These are phyloP conservation scores for Beauveria caledonica DNA, from an alignment of 2,329 filamentous ascomycete species.

Conservation along the genomic window DNA sequence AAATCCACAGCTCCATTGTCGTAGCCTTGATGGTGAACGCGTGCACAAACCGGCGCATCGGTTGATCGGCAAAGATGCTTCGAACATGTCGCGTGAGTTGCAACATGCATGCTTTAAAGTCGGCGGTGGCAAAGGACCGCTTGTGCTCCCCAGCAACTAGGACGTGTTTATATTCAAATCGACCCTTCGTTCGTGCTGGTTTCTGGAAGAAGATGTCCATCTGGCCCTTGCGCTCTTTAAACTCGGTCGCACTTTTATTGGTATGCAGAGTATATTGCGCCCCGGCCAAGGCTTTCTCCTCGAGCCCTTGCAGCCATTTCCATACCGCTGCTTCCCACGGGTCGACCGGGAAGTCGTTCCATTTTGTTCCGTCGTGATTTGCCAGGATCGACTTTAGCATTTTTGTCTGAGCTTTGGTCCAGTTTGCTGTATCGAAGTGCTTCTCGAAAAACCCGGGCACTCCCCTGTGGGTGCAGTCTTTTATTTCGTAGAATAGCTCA, in stretches of 20 bases:
- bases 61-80: constrained; percentile 14
- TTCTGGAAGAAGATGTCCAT: constrained; percentile 18
- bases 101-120: constrained; percentile 15
- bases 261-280: constrained; percentile 12
- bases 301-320: constrained; percentile 7
- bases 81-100: constrained; percentile 16
- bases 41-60: constrained; percentile 16
- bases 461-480: constrained; percentile 3
- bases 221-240: constrained; percentile 17
- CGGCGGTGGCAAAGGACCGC: constrained; percentile 10
- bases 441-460: constrained; percentile 12
- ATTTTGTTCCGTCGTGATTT: constrained; percentile 3
- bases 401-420: constrained; percentile 4
- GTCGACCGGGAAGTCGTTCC: constrained; percentile 1
- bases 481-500: constrained; percentile 11
- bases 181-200: not conserved
- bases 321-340: constrained; percentile 3
- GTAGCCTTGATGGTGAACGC: constrained; percentile 9
- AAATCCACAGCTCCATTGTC: constrained; percentile 12
- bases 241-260: constrained; percentile 15
- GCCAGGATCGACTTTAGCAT: constrained; percentile 9
- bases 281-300: constrained; percentile 1
- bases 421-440: constrained; percentile 6
- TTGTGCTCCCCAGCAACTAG: constrained; percentile 17
- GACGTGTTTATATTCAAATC: constrained; percentile 16